Evolutionary conservation across 202 grass and related monocot species (phyloP).

Genomic region (Musa balbisiana): DNA sequence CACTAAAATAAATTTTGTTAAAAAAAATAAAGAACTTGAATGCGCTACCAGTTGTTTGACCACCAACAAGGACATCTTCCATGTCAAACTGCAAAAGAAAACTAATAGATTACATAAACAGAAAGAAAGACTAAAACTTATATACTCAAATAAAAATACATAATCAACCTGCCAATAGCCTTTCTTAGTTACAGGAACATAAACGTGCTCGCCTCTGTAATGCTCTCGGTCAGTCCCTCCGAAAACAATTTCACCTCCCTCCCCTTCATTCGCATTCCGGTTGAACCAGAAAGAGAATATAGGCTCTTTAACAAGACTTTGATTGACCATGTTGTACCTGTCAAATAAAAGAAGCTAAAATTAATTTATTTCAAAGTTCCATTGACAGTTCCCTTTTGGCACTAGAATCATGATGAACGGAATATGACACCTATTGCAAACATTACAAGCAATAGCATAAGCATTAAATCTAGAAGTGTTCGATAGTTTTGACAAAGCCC

Average conservation of each 20-base stretch:
- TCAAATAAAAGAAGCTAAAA: no score
- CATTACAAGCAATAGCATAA: not conserved
- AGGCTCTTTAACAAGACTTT: conserved; percentile 33
- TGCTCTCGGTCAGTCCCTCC: conserved; percentile 36
- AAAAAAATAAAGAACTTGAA: conserved; percentile 9
- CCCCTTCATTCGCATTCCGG: conserved; percentile 25
- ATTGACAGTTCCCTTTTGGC: not conserved
- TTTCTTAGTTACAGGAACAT: conserved; percentile 39
- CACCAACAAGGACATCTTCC: conserved; percentile 34
- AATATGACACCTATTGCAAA: not conserved
- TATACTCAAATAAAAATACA: no score
- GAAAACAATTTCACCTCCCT: conserved; percentile 47
- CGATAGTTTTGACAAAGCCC: no score
- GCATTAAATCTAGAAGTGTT: no score
- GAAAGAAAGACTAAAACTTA: not conserved
- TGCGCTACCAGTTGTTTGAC: conserved; percentile 28
- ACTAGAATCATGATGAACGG: not conserved
- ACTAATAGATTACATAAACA: conserved; percentile 2
- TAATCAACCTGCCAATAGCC: conserved; percentile 47
- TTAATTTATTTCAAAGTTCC: not conserved
- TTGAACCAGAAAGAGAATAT: conserved; percentile 58
- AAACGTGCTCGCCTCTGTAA: conserved; percentile 40
- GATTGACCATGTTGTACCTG: conserved; percentile 42
- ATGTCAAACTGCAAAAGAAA: conserved; percentile 35
- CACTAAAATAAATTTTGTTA: not conserved